Percentiles rank a stretch among this genome's conserved stretches.
Conservation (phyloP, 768 basidiomycete genomes). For the Tulasnella sp. region DNA sequence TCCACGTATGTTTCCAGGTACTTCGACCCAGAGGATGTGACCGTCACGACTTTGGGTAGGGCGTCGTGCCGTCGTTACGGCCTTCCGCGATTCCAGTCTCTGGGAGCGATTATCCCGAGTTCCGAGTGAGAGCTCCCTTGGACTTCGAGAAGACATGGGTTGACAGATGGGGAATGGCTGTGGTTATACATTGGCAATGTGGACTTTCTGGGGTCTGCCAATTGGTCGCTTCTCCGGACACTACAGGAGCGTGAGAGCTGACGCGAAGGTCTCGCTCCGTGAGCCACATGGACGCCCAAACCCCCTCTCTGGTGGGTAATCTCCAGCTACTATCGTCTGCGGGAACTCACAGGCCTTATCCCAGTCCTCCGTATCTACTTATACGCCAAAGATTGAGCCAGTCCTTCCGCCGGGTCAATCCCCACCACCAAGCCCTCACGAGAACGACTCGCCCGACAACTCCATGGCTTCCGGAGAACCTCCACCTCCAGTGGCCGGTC, state of each 20-base stretch:
- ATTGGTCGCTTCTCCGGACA: neutral
- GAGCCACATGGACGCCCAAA: neutral
- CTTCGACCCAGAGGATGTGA: neutral
- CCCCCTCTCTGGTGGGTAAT: neutral
- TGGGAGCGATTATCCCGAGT: neutral
- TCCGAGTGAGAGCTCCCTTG: neutral
- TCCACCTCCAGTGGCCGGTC: neutral
- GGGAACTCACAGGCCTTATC: neutral
- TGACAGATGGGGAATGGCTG: neutral
- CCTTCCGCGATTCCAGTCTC: neutral
- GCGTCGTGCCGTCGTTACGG: neutral
- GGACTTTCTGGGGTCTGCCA: neutral
- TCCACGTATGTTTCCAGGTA: neutral
- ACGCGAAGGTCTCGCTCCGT: neutral
- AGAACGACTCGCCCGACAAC: neutral
- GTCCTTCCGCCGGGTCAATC: neutral
- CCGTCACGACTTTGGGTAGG: neutral
- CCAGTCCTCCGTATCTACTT: neutral
- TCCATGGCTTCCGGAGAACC: neutral
- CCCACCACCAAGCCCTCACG: neutral
- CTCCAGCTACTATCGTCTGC: neutral
- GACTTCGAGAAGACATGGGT: neutral
- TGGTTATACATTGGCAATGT: neutral
- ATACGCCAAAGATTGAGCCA: neutral
- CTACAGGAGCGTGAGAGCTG: neutral